phyloP scores from a whole-genome alignment of 495 filamentous ascomycete genomes.

The Xylaria grammica region DNA sequence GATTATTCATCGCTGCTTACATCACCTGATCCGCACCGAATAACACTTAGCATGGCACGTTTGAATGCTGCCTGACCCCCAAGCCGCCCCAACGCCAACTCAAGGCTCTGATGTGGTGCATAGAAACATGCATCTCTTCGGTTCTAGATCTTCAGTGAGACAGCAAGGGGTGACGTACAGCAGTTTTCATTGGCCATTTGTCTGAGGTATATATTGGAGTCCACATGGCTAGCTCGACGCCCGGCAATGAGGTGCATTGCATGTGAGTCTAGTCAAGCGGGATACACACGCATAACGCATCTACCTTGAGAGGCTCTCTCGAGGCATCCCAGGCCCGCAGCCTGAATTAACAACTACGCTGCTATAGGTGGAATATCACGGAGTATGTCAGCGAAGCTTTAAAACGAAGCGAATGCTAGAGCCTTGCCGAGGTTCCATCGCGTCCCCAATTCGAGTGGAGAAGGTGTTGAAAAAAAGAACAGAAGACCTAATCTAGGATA shows the following conservation, averaged over 20 bases:
- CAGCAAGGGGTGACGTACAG: neutral
- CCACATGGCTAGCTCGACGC: neutral
- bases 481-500: neutral
- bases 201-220: slow-evolving; percentile 8
- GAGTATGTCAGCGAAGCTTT: neutral
- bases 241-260: slow-evolving; percentile 8
- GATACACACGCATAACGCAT: neutral
- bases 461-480: neutral
- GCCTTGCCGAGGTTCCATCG: neutral
- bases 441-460: neutral
- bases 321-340: neutral
- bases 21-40: slow-evolving; percentile 10
- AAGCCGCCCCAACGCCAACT: slow-evolving; percentile 10
- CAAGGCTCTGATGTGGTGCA: slow-evolving; percentile 8
- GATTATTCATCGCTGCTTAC: slow-evolving; percentile 1
- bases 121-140: slow-evolving; percentile 5
- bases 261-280: neutral
- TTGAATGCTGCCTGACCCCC: neutral
- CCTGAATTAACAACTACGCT: neutral
- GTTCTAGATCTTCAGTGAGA: slow-evolving; percentile 16
- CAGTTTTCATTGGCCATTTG: neutral
- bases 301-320: neutral
- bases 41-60: slow-evolving; percentile 5
- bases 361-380: neutral
- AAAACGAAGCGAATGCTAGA: neutral